Conservation (phyloP, 345 rosid species). For the Microcos paniculata region DNA sequence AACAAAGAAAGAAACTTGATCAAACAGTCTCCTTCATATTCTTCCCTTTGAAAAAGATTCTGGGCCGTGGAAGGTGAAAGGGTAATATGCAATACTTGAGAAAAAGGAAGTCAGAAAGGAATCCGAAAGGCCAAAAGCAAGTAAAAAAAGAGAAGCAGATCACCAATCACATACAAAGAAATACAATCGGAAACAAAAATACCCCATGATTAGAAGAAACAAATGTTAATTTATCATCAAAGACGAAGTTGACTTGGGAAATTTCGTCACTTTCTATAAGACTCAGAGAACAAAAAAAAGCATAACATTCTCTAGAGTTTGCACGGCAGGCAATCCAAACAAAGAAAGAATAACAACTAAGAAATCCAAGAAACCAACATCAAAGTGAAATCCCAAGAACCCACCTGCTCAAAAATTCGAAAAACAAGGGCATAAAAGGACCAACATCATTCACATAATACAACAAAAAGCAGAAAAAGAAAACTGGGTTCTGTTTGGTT, state of each 20-base stretch:
- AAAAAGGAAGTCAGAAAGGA: not conserved
- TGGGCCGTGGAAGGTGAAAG: not conserved
- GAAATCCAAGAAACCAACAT: slow-evolving; percentile 12
- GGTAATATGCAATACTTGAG: not conserved
- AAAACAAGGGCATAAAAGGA: not conserved
- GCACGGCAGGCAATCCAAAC: slow-evolving; percentile 17
- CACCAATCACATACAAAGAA: slow-evolving; percentile 1
- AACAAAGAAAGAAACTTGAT: not conserved
- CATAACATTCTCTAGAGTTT: slow-evolving; percentile 3
- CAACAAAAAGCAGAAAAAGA: not conserved
- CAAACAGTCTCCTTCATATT: not conserved
- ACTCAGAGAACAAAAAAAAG: not conserved
- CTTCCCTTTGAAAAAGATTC: not conserved
- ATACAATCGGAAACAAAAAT: slow-evolving; percentile 3
- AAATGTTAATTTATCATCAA: not conserved
- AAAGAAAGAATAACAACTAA: not conserved
- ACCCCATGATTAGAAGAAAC: not conserved
- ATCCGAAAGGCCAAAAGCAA: slow-evolving; percentile 8
- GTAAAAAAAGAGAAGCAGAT: not conserved
- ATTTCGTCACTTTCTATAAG: not conserved
- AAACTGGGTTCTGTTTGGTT: not conserved
- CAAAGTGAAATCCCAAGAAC: not conserved
- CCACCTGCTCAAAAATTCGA: slow-evolving; percentile 5
- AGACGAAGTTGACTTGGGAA: slow-evolving; percentile 1
- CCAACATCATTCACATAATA: not conserved